Evolutionary conservation across 495 filamentous ascomycete genomes (phyloP).

Genomic region (Elaphomyces granulatus): DNA sequence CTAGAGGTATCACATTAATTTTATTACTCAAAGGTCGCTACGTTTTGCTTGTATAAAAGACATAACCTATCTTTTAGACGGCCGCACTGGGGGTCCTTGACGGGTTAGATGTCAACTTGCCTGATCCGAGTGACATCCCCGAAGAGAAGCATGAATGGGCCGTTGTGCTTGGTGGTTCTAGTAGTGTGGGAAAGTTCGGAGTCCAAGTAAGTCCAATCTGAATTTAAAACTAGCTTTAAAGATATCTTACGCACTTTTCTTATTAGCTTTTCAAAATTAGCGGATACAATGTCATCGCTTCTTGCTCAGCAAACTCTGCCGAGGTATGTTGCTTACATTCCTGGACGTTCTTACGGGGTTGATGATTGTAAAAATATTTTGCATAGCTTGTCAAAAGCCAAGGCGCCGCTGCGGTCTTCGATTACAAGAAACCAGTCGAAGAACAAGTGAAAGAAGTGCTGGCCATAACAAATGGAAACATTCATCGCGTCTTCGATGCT

Average conservation of each 20-base stretch:
- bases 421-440: conserved; percentile 20
- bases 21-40: too few relatives aligned
- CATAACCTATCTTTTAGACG: conserved; percentile 8
- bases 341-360: background rate
- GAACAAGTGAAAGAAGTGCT: conserved; percentile 24
- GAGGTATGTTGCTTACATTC: conserved; percentile 8
- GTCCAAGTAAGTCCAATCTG: conserved; percentile 19
- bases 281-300: conserved; percentile 29
- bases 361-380: background rate
- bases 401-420: conserved; percentile 26
- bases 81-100: conserved; percentile 16
- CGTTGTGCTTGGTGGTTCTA: conserved; percentile 27
- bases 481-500: conserved; percentile 27
- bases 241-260: too few relatives aligned
- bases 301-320: conserved; percentile 22
- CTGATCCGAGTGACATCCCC: conserved; percentile 8
- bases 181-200: conserved; percentile 28
- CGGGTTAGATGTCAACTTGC: conserved; percentile 12
- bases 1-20: conserved; percentile 12
- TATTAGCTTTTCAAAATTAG: conserved; percentile 18
- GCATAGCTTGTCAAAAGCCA: conserved; percentile 15
- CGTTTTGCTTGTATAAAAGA: too few relatives aligned
- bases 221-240: too few relatives aligned
- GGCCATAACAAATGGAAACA: conserved; percentile 22
- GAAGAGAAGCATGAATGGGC: conserved; percentile 25